Evolutionary conservation across 192 early-diverging fungal genomes (phyloP), one percentile per base, ranked within the genome.

Genomic region (Pilaira anomala): DNA sequence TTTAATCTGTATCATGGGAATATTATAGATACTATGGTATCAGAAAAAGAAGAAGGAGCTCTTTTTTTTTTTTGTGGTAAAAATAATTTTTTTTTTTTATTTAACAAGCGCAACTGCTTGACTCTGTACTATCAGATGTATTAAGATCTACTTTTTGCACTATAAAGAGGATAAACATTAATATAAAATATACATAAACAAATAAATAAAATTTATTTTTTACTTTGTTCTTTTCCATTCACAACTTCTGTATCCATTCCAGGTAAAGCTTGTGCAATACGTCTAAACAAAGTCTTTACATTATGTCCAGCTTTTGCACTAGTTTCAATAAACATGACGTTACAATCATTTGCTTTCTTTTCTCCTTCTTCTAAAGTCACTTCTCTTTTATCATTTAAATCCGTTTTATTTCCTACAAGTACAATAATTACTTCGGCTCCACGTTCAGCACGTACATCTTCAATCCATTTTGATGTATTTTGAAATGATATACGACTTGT

Each of bases 251-350:
- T 76, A 30, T 96, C 93, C 80, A 89, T 89, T 7, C 94, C 93
- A 8, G 84, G 84, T 40, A 96, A 74, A 18, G 93, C 90, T 61
- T 96, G 93, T 2, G 96, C 97, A 74, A 99, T 97, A 72, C 94
- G 95, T 64, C 91, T 87, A 73, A 99, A 99, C 52, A 99, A 80
- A 3, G 89, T 88, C 81, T 99, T 99, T 58, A 72, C 95, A 75
- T 99, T 99, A 75, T 98, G 95, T 19, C 95, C 97, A 8, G 93
- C 94, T 76, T 99, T 99, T 45, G 97, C 97, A 62, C 88, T 91
- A n/a, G 97, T 99, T 73, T 99, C 97, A 69, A 99, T 98, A 76
- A 96, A 99, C 89, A 99, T 89, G 42, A 95, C 94, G 59, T 92
- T 93, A 76, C 91, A 87, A 64, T 98, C 96, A 69, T 93, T 93